Conservation (phyloP, 2,329 filamentous ascomycete species). For the Fusarium luffae region DNA sequence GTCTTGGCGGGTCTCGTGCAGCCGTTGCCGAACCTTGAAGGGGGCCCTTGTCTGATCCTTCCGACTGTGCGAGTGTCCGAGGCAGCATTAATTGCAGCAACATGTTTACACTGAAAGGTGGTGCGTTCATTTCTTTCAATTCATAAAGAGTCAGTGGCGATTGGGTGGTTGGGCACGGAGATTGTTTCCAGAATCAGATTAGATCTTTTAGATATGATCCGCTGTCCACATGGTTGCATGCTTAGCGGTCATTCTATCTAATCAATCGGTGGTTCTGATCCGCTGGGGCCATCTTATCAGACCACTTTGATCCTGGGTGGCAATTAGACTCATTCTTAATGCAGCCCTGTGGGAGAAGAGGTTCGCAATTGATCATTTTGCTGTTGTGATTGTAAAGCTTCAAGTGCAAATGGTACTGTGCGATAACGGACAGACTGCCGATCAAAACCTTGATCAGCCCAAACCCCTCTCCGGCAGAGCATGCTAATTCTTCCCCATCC, state of each 20-base stretch:
- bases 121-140: not conserved
- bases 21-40: not conserved
- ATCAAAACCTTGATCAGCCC: not conserved
- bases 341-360: not conserved
- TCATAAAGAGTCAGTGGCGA: not conserved
- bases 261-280: constrained; percentile 7
- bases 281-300: not conserved
- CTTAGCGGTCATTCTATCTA: constrained; percentile 5
- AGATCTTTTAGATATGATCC: constrained; percentile 22
- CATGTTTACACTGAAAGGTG: too few species aligned
- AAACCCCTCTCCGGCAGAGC: not conserved
- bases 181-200: constrained; percentile 12
- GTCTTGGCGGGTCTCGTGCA: not conserved
- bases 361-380: not conserved
- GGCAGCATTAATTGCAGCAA: too few species aligned
- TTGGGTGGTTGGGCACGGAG: constrained; percentile 1
- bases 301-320: not conserved
- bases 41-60: not conserved
- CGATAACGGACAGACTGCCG: not conserved
- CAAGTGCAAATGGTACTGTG: not conserved
- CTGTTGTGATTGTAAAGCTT: too few species aligned
- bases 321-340: not conserved
- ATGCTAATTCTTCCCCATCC: not conserved
- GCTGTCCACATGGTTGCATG: not conserved
- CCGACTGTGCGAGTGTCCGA: not conserved